A percentile compares a stretch with the other conserved stretches of the same genome.
Evolutionary conservation across 768 basidiomycete species (phyloP).

Genomic region (Termitomyces sp.): DNA sequence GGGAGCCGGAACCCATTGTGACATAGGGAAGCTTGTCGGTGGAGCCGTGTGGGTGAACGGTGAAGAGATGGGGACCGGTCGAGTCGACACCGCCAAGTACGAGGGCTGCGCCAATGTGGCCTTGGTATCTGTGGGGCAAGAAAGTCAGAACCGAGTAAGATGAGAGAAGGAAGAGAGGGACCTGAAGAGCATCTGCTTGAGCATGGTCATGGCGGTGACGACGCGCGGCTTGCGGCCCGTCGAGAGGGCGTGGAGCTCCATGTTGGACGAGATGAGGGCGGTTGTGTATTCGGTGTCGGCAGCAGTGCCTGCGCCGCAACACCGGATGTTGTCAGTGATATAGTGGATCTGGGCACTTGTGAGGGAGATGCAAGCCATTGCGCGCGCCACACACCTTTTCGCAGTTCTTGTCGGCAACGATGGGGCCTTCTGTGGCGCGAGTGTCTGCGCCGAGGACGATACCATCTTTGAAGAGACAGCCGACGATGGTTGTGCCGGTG

Average conservation of each 20-base stretch:
- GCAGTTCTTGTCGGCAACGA: constrained; percentile 99
- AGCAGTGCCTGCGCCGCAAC: constrained; percentile 99
- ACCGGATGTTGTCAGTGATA: constrained; percentile 91
- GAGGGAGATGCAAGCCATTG: not conserved
- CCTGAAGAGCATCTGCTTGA: constrained; percentile 94
- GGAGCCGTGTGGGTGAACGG: constrained; percentile 93
- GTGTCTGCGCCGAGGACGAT: constrained; percentile 96
- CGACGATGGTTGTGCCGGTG: constrained; percentile 97
- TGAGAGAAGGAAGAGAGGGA: constrained; percentile 23
- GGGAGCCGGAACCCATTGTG: constrained; percentile 94
- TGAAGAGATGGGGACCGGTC: constrained; percentile 93
- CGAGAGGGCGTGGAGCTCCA: constrained; percentile 87
- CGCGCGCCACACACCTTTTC: constrained; percentile 69
- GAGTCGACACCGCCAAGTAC: constrained; percentile 96
- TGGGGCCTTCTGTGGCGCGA: constrained; percentile 87
- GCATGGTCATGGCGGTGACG: constrained; percentile 92
- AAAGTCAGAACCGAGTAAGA: not conserved
- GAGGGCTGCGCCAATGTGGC: constrained; percentile 90
- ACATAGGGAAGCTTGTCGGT: constrained; percentile 99
- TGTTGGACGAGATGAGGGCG: constrained; percentile 91
- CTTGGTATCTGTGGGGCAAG: constrained; percentile 64
- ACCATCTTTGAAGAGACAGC: constrained; percentile 88
- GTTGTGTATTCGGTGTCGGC: constrained; percentile 97
- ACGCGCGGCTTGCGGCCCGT: constrained; percentile 87
- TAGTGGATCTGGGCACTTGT: constrained; percentile 75